Base-by-base conservation (phyloP, 352 stramenopile species). In the Phytophthora brassicae region DNA sequence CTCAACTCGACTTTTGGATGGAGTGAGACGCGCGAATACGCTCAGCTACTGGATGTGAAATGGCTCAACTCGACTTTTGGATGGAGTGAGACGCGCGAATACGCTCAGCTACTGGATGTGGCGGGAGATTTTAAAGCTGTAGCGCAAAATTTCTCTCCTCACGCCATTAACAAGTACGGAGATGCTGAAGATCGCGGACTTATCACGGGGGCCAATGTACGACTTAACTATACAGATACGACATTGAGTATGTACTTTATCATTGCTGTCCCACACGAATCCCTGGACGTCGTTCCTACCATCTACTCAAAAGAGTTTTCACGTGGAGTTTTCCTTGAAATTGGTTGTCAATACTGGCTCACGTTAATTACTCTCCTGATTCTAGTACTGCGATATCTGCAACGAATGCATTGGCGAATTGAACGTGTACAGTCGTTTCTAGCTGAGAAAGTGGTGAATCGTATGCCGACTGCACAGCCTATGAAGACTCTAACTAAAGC, bases 171-270 rank as follows among this genome's bases (percentile, higher is more conserved):
- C 69, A 78, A 83, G 47, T 92, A 92, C 54, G 79, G 79, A 31
- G 84, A 92, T 42, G 75, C 82, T 13, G 75, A 88, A 33, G 69
- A 69, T 1, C 52, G 50, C 19, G 83, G 82, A 6, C 60, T 92
- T 45, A 65, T 90, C 43, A 87, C 77, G 1, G 87, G 84, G 11
- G 59, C 60, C 20, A 96, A 94, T 46, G 44, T 90, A 4, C 51
- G 46, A 4, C 70, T 78, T 28, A 77, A 66, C 36, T 90, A 83
- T 57, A 82, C 67, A 14, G 83, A 88, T 55, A 77, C 72, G 6
- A 84, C 80, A 38, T 46, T 85, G 16, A 90, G 72, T 54, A 94
- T 94, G 84, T 96, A 96, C 74, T 92, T 94, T 45, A 82, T 90
- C 29, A 43, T 94, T 8, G 75, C 81, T 0, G 69, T 84, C 22